phyloP scores from a whole-genome alignment of 2,329 filamentous ascomycete species.

The Dactylellina leptospora region DNA sequence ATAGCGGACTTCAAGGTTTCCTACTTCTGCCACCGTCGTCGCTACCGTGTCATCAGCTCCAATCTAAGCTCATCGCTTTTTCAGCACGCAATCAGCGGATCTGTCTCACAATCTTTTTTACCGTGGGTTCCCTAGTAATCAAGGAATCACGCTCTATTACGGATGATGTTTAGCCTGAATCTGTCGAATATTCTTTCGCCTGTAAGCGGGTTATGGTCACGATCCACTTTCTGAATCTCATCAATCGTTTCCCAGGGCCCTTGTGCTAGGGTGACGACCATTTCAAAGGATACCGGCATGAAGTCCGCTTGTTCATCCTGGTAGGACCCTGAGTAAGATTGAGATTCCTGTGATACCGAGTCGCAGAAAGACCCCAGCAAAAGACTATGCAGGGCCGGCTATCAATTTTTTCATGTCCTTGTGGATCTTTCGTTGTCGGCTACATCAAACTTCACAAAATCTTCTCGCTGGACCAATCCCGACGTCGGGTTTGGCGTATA shows the following conservation, averaged over 20 bases:
- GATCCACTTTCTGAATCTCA: slow-evolving; percentile 30
- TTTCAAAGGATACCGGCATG: background rate
- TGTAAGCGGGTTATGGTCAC: slow-evolving; percentile 29
- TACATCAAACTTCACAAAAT: slow-evolving; percentile 11
- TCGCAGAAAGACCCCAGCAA: slow-evolving; percentile 22
- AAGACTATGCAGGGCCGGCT: slow-evolving; percentile 45
- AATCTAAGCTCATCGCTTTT: slow-evolving; percentile 21
- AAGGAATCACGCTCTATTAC: slow-evolving; percentile 15
- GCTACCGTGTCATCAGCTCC: background rate
- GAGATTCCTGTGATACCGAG: slow-evolving; percentile 21
- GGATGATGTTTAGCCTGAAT: slow-evolving; percentile 44
- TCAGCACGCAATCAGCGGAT: slow-evolving; percentile 40
- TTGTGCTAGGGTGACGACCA: background rate
- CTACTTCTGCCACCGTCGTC: background rate
- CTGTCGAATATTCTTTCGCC: slow-evolving; percentile 51
- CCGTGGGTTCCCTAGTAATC: slow-evolving; percentile 35
- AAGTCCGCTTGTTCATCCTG: slow-evolving; percentile 1
- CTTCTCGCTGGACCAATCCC: slow-evolving; percentile 40
- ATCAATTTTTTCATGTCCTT: slow-evolving; percentile 27
- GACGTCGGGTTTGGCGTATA: slow-evolving; percentile 50
- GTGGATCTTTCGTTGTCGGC: slow-evolving; percentile 19
- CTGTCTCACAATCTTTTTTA: slow-evolving; percentile 6
- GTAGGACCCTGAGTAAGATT: slow-evolving; percentile 16
- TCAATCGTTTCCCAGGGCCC: background rate
- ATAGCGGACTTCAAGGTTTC: slow-evolving; percentile 13